Base-by-base conservation (phyloP, 129 eudicot genomes). In the Flaveria trinervia region DNA sequence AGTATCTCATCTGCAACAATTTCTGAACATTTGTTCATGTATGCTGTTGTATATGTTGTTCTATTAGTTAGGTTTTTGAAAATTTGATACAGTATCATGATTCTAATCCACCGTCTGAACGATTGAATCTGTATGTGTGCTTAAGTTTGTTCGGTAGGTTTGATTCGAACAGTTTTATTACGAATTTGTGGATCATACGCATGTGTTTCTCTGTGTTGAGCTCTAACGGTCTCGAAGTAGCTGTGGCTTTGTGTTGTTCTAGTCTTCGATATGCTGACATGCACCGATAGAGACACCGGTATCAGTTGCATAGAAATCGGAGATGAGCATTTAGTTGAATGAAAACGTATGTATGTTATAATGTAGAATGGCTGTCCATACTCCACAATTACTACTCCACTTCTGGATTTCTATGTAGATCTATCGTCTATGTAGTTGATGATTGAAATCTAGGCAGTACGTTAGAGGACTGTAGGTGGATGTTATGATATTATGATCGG, bases 1-100 rank as follows among this genome's bases (percentile, higher is more conserved):
- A 78, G 77, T 78, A 57, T 59, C 60, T 56, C 62, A 22, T 77
- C 70, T 77, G 22, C 62, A 69, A 68, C 64, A 45, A 25, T 9
- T 45, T 78, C 7, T 10, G 14, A 9, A 11, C 23, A 45, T 70
- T 44, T 60, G 9, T n/a, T 78, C 20, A 25, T 77, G 70, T 68
- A 16, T 45, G 61, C 2, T 69, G 11, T 3, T 56, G 11, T 69
- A 30, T 56, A 5, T 45, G 61, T 1, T 77, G 39, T 10, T 68
- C 9, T 68, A 25, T 23, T 43, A 6, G 11, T 22, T 56, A 14
- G 5, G 46, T 8, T 55, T 39, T 68, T 77, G 26, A 43, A 2
- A 12, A 50, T 56, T 36, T 50, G 69, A 41, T 41, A 10, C 75
- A 16, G 14, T 59, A 13, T 78, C 61, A 25, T 68, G 22, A 17